Evolutionary conservation across 805 yeast species (phyloP).

Genomic region (Ogataea paradorogensis): DNA sequence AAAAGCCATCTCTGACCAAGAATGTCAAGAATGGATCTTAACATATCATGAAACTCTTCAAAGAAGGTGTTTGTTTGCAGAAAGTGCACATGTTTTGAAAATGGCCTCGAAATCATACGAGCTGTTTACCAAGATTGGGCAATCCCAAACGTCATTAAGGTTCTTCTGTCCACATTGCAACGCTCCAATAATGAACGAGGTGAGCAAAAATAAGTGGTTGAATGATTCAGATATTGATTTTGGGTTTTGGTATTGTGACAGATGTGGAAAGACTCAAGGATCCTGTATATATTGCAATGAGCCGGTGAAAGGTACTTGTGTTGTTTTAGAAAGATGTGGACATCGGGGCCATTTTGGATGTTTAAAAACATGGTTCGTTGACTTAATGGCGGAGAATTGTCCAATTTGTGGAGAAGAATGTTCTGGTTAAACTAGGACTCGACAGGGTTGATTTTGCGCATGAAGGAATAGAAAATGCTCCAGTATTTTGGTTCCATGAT

Average conservation of each 20-base stretch:
- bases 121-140: slow-evolving; percentile 35
- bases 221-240: slow-evolving; percentile 36
- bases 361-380: slow-evolving; percentile 71
- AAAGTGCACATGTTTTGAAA: slow-evolving; percentile 56
- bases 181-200: slow-evolving; percentile 57
- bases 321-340: slow-evolving; percentile 68
- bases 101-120: slow-evolving; percentile 31
- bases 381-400: slow-evolving; percentile 62
- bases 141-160: slow-evolving; percentile 42
- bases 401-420: slow-evolving; percentile 64
- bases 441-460: slow-evolving; percentile 42
- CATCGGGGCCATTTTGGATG: slow-evolving; percentile 86
- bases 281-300: slow-evolving; percentile 77
- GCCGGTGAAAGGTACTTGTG: slow-evolving; percentile 69
- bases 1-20: slow-evolving; percentile 23
- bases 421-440: slow-evolving; percentile 15
- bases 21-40: slow-evolving; percentile 54
- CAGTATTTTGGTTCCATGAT: slow-evolving; percentile 74
- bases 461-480: slow-evolving; percentile 60
- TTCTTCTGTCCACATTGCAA: slow-evolving; percentile 63
- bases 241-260: slow-evolving; percentile 86
- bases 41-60: slow-evolving; percentile 54
- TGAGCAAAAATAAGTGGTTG: slow-evolving; percentile 34
- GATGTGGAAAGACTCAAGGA: slow-evolving; percentile 57
- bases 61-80: slow-evolving; percentile 48